Conservation (phyloP, 345 rosid species). For the Euphorbia pulcherrima region DNA sequence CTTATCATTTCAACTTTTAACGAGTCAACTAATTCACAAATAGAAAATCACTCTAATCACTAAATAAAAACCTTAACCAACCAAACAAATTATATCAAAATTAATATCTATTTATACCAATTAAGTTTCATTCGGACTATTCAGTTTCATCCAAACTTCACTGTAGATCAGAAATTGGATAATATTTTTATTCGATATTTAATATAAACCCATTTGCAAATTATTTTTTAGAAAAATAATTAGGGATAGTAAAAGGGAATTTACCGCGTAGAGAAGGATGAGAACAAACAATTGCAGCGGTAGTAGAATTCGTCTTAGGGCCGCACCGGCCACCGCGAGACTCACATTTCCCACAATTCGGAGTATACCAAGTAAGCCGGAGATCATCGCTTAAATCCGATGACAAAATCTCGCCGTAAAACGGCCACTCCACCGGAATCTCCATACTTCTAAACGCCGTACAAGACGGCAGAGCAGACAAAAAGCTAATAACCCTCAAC, state of each 20-base stretch:
- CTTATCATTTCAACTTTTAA: too few relatives aligned
- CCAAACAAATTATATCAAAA: too few relatives aligned
- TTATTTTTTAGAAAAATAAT: too few relatives aligned
- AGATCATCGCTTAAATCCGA: slow-evolving; percentile 43
- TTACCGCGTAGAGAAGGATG: slow-evolving; percentile 41
- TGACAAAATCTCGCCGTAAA: slow-evolving; percentile 37
- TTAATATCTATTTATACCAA: too few relatives aligned
- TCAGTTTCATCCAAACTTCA: too few relatives aligned
- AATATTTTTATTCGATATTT: too few relatives aligned
- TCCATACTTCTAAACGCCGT: slow-evolving; percentile 21
- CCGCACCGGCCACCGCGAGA: slow-evolving; percentile 56
- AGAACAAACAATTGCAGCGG: slow-evolving; percentile 38
- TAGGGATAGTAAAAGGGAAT: not conserved
- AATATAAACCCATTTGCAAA: too few relatives aligned
- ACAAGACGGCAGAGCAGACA: slow-evolving; percentile 36
- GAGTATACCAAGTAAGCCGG: slow-evolving; percentile 39
- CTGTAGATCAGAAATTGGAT: too few relatives aligned
- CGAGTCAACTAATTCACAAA: too few relatives aligned
- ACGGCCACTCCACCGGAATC: slow-evolving; percentile 55
- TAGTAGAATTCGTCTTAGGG: slow-evolving; percentile 40
- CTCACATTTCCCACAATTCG: slow-evolving; percentile 53
- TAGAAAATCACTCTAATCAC: too few relatives aligned
- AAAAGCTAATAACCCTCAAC: not conserved
- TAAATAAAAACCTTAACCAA: too few relatives aligned
- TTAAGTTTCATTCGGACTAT: too few relatives aligned